phyloP scores from a whole-genome alignment of 495 filamentous ascomycete species.

The Aspergillus incahuasiensis region DNA sequence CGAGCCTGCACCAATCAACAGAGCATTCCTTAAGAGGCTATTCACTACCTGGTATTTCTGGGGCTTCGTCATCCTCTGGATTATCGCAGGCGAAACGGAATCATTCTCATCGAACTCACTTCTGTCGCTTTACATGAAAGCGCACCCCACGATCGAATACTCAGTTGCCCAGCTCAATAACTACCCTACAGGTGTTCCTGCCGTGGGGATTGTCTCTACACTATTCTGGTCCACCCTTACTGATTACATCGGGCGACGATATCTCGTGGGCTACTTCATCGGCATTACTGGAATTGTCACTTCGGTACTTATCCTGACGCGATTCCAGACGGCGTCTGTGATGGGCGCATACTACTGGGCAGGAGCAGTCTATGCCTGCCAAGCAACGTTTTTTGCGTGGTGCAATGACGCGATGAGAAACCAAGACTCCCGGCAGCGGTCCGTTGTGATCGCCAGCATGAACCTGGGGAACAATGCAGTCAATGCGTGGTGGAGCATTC shows the following conservation, averaged over 20 bases:
- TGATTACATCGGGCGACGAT: slow-evolving; percentile 45
- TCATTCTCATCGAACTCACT: slow-evolving; percentile 45
- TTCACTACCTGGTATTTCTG: slow-evolving; percentile 46
- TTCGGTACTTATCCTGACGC: slow-evolving; percentile 43
- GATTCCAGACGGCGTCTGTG: slow-evolving; percentile 35
- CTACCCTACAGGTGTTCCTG: slow-evolving; percentile 44
- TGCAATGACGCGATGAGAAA: slow-evolving; percentile 52
- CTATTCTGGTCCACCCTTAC: slow-evolving; percentile 51
- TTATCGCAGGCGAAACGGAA: slow-evolving; percentile 46
- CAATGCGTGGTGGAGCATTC: slow-evolving; percentile 58
- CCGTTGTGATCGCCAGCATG: slow-evolving; percentile 50
- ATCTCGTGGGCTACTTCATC: slow-evolving; percentile 52
- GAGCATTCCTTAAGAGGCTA: slow-evolving; percentile 34
- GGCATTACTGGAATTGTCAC: slow-evolving; percentile 44
- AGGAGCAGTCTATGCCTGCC: slow-evolving; percentile 50
- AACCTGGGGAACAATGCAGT: slow-evolving; percentile 53
- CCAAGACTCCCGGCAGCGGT: slow-evolving; percentile 39
- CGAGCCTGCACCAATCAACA: slow-evolving; percentile 29
- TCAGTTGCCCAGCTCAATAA: slow-evolving; percentile 44
- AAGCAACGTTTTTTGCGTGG: slow-evolving; percentile 57
- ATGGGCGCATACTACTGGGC: slow-evolving; percentile 53
- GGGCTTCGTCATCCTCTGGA: slow-evolving; percentile 46
- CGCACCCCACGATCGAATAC: slow-evolving; percentile 33
- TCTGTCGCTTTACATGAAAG: slow-evolving; percentile 33
- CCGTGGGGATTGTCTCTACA: slow-evolving; percentile 46